Base-by-base conservation (phyloP, 495 filamentous ascomycete species). In the Aspergillus ostianus region DNA sequence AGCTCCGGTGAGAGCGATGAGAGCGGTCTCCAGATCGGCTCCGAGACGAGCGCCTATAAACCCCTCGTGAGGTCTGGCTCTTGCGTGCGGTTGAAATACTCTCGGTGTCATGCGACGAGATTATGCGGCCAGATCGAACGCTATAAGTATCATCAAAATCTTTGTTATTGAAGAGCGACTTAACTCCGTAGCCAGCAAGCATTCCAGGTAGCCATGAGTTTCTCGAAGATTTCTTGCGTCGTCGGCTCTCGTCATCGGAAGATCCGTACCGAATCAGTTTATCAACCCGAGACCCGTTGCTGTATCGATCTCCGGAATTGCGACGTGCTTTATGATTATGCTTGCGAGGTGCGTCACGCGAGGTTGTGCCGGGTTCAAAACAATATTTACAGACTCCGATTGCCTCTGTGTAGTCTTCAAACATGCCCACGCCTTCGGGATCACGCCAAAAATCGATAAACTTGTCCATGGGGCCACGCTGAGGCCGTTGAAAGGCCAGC, bases 331-430 rank as follows among this genome's bases (percentile, higher is more conserved):
- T 59, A 67, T 85, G 84, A 59, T 86, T 73, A 66, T 91, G 88
- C 59, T 80, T 84, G 59, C 88, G 77, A 44, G 88, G 88, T 3
- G 87, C 88, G 65, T 90, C 77, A 30, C 69, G 57, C n/a, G 81
- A 79, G 27, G 73, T 79, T 3, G 84, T 82, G 6, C 82, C 80
- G 4, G 87, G 86, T 21, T 86, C 82, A 61, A 91, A 91, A 64
- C 88, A 91, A 57, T 84, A 72, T 59, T 75, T 81, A 71, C 88
- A 91, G 6, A 89, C 81, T 19, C 88, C 88, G 52, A 88, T 89
- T 52, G 82, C 77, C 66, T 91, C 86, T 3, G 87, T 88, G 61
- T 90, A 91, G 64, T 88, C 86, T 69, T 91, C 88, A 64, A 87
- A 90, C 60, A 82, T 82, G 6, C 79, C 83, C 4, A 90, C 85